phyloP scores from a whole-genome alignment of 441 rosid genomes.

The Metrosideros polymorpha region DNA sequence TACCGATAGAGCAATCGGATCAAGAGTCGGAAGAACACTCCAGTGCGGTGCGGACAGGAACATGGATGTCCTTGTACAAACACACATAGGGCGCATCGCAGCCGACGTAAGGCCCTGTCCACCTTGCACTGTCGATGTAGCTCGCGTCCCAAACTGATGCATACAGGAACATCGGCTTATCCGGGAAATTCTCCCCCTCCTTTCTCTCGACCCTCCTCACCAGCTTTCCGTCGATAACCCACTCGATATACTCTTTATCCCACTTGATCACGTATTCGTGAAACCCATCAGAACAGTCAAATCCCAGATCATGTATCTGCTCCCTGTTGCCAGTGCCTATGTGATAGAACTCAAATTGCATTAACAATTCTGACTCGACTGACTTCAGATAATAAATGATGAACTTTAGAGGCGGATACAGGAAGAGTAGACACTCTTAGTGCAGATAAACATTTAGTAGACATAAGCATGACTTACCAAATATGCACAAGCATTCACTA shows the following conservation, averaged over 20 bases:
- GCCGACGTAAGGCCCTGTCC: conserved; percentile 39
- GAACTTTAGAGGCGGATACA: background rate
- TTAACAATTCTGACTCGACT: background rate
- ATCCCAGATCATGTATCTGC: conserved; percentile 45
- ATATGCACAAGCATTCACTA: background rate
- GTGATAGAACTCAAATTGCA: background rate
- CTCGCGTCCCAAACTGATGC: conserved; percentile 54
- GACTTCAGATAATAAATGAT: background rate
- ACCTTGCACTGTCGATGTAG: conserved; percentile 27
- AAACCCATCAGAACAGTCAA: conserved; percentile 38
- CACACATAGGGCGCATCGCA: conserved; percentile 44
- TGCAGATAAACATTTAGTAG: background rate
- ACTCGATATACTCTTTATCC: conserved; percentile 33
- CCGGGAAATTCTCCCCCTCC: conserved; percentile 28
- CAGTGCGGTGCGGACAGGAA: conserved; percentile 23
- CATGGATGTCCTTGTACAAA: conserved; percentile 34
- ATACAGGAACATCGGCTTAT: conserved; percentile 39
- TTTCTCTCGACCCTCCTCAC: conserved; percentile 35
- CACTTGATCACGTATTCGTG: conserved; percentile 41
- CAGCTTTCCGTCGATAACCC: conserved; percentile 38
- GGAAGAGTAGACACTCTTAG: background rate
- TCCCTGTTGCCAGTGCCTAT: conserved; percentile 41
- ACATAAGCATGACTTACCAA: background rate
- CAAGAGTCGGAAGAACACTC: conserved; percentile 24
- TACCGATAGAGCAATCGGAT: background rate